These are phyloP conservation scores for Dactylellina cionopaga DNA, from an alignment of 2,329 filamentous ascomycete species.

Conservation along the genomic window DNA sequence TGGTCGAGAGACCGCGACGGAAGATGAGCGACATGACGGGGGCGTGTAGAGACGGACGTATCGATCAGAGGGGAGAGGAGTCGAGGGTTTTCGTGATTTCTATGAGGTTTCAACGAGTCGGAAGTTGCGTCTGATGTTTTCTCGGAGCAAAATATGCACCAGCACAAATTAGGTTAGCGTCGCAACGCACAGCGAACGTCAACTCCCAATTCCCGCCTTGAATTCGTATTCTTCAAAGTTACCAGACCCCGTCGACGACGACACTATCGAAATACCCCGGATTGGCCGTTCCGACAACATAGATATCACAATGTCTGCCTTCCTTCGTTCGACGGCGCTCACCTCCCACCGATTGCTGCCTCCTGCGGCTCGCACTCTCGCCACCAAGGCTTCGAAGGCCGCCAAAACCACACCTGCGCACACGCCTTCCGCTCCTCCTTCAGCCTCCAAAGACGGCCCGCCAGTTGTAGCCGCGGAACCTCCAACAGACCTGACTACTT, in stretches of 20 bases:
- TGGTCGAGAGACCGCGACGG: constrained; percentile 92
- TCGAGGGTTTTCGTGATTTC: constrained; percentile 5
- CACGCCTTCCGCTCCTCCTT: constrained; percentile 35
- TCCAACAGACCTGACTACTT: constrained; percentile 35
- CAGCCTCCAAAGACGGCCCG: constrained; percentile 24
- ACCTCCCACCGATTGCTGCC: constrained; percentile 33
- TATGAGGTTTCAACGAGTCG: neutral
- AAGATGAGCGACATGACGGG: constrained; percentile 90
- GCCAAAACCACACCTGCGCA: constrained; percentile 18
- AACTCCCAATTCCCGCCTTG: constrained; percentile 1
- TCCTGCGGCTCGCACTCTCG: constrained; percentile 31
- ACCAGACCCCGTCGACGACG: neutral
- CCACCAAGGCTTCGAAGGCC: constrained; percentile 17
- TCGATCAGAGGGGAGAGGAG: neutral
- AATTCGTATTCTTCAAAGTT: neutral
- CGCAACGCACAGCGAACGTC: constrained; percentile 44
- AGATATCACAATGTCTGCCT: constrained; percentile 31
- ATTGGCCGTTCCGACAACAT: neutral
- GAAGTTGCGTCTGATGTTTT: constrained; percentile 44
- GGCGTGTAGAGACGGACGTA: constrained; percentile 23
- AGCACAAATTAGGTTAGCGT: constrained; percentile 31
- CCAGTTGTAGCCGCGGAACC: constrained; percentile 30
- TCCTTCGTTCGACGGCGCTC: constrained; percentile 31
- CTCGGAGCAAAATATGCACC: constrained; percentile 38
- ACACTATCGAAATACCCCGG: neutral